Conservation (phyloP, 768 basidiomycete genomes). For the Mycena sanguinolenta region DNA sequence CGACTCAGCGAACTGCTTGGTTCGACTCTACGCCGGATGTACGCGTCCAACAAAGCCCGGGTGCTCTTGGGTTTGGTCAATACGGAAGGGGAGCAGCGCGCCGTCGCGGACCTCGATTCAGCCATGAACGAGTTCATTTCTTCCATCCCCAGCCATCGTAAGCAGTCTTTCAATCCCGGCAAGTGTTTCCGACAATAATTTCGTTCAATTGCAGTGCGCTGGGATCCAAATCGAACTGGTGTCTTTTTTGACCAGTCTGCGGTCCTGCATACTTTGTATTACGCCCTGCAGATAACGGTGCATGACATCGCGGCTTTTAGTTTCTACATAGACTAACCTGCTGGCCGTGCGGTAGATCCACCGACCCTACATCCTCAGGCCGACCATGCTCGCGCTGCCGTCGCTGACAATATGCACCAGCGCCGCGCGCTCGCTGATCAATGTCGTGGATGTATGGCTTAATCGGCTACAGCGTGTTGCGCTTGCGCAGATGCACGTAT, state of each 20-base stretch:
- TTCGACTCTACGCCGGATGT: slow-evolving; percentile 71
- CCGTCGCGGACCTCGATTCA: slow-evolving; percentile 74
- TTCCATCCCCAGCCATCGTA: slow-evolving; percentile 68
- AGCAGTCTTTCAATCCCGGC: slow-evolving; percentile 25
- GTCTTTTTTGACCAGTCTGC: slow-evolving; percentile 56
- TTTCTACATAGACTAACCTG: slow-evolving; percentile 46
- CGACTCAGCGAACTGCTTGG: slow-evolving; percentile 73
- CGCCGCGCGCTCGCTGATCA: slow-evolving; percentile 61
- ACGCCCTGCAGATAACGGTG: slow-evolving; percentile 58
- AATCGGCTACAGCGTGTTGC: slow-evolving; percentile 21
- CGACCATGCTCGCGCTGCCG: slow-evolving; percentile 50
- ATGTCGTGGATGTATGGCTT: slow-evolving; percentile 52
- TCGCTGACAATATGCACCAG: slow-evolving; percentile 67
- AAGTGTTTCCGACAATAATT: background rate
- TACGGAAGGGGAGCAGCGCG: slow-evolving; percentile 67
- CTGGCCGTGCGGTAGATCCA: slow-evolving; percentile 54
- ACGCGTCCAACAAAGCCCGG: slow-evolving; percentile 57
- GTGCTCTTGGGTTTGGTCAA: slow-evolving; percentile 55
- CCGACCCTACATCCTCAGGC: slow-evolving; percentile 59
- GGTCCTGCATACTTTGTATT: slow-evolving; percentile 55
- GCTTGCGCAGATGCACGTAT: slow-evolving; percentile 26
- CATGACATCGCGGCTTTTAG: slow-evolving; percentile 35
- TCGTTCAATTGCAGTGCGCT: slow-evolving; percentile 36
- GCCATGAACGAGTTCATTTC: slow-evolving; percentile 74
- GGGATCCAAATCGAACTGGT: slow-evolving; percentile 43